Evolutionary conservation across 192 early-diverging fungal species (phyloP), one percentile per base, ranked within the genome.

Genomic region (Entomortierella beljakovae): DNA sequence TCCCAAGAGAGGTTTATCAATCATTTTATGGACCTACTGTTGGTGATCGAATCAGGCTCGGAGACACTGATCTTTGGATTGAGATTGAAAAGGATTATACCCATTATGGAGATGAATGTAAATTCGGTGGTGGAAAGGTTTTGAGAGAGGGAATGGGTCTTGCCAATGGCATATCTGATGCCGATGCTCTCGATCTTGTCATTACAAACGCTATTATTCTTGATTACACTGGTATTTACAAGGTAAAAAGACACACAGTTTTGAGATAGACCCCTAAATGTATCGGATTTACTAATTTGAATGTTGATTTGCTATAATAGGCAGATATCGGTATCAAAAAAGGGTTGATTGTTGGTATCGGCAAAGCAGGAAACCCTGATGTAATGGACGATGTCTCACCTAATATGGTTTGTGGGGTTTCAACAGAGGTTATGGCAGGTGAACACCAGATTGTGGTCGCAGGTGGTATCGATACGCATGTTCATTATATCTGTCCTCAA

Each of bases 121-220:
- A 96, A 71, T 99, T 99, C 88, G 97, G 97, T 46, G 96, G 95
- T 59, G 95, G 96, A 51, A 96, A 96, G 82, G 95, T 96, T 11
- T 83, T 97, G 74, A 87, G 95, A 57, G 96, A 97, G 67, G 97
- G 97, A 46, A 99, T 99, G 97, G 97, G 97, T 23, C 94, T 96
- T 80, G 82, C 86, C 16, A 89, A 87, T 32, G 86, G 85, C 15
- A 70, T 90, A n/a, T 42, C 64, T 22, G 91, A 94, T 63, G 68
- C 34, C 0, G 92, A 93, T 42, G 91, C 94, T 13, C 80, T 99
- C 63, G 97, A 99, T 74, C 82, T 98, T 42, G 97, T 99, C 16
- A 95, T 99, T 42, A 98, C 96, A 32, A 99, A 99, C 70, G 94
- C 92, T 2, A 71, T 98, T 26, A 91, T 99, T 63, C 71, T 99